These are phyloP conservation scores for Dinochytrium kinnereticum DNA, from an alignment of 371 early-diverging fungal genomes.

Conservation along the genomic window DNA sequence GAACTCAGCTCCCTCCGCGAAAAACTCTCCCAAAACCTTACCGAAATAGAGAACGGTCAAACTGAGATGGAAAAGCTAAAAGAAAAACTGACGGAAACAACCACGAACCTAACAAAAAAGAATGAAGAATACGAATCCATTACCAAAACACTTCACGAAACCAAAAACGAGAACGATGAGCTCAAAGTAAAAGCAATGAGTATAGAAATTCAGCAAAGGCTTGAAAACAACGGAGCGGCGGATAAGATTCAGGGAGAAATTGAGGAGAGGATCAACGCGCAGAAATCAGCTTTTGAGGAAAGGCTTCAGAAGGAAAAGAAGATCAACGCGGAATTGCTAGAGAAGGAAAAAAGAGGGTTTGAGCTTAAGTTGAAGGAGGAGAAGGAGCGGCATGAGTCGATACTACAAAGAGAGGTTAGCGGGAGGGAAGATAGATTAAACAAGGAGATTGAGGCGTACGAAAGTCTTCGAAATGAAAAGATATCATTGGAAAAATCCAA, in stretches of 20 bases:
- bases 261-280: conserved; percentile 22
- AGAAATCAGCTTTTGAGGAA: background rate
- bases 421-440: too few relatives aligned
- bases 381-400: conserved; percentile 28
- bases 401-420: too few relatives aligned
- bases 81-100: background rate
- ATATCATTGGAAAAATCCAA: too few relatives aligned
- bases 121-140: background rate
- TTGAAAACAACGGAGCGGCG: background rate
- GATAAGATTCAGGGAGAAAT: background rate
- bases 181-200: conserved; percentile 12
- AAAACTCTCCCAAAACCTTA: background rate
- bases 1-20: too few relatives aligned
- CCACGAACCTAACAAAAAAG: background rate
- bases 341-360: conserved; percentile 26
- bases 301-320: conserved; percentile 22
- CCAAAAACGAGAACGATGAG: conserved; percentile 10
- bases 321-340: conserved; percentile 6
- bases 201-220: background rate
- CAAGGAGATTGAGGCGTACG: too few relatives aligned
- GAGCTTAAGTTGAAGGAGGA: conserved; percentile 31
- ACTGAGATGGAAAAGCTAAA: background rate
- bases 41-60: background rate
- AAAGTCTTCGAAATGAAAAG: too few relatives aligned
- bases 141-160: conserved; percentile 12